A percentile compares a stretch with the other conserved stretches of the same genome.
These are phyloP conservation scores for Xylariales sp. DNA, from an alignment of 2,329 filamentous ascomycete species.

Conservation along the genomic window DNA sequence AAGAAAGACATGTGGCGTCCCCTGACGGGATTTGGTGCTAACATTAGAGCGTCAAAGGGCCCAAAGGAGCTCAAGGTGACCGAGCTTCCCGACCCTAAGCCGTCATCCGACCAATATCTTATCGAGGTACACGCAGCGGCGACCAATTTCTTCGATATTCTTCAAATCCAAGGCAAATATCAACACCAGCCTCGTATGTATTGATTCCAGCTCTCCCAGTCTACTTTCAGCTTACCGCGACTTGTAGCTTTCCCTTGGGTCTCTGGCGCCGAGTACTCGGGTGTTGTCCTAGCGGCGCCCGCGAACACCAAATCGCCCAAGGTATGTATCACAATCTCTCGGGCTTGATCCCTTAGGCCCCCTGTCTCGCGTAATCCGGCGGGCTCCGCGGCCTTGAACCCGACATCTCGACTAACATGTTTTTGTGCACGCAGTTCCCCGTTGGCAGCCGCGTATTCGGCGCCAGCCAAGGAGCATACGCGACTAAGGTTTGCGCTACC, in stretches of 20 bases:
- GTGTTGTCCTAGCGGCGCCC: constrained; percentile 77
- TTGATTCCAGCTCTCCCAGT: too few species aligned
- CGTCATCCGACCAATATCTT: constrained; percentile 80
- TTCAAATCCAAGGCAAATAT: constrained; percentile 96
- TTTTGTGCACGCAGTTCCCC: constrained; percentile 62
- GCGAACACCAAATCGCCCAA: constrained; percentile 59
- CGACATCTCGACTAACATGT: too few species aligned
- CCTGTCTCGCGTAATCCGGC: too few species aligned
- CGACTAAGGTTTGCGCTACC: constrained; percentile 75
- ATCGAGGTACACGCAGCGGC: constrained; percentile 88
- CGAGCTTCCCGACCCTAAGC: constrained; percentile 78
- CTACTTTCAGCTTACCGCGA: background rate
- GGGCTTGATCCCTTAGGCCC: too few species aligned
- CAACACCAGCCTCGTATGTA: constrained; percentile 81
- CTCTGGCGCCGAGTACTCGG: constrained; percentile 87
- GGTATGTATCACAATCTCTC: too few species aligned
- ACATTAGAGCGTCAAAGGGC: constrained; percentile 61
- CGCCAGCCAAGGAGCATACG: constrained; percentile 86
- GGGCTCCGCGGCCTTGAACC: too few species aligned
- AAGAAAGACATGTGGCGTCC: constrained; percentile 37
- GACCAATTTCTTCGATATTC: constrained; percentile 96
- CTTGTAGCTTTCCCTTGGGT: constrained; percentile 80
- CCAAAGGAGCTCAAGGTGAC: constrained; percentile 82
- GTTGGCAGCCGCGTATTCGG: constrained; percentile 88
- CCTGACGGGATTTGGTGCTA: background rate